Evolutionary conservation across 495 filamentous ascomycete genomes (phyloP), one percentile per base, ranked within the genome.

Genomic region (Mytilinidion resinicola): DNA sequence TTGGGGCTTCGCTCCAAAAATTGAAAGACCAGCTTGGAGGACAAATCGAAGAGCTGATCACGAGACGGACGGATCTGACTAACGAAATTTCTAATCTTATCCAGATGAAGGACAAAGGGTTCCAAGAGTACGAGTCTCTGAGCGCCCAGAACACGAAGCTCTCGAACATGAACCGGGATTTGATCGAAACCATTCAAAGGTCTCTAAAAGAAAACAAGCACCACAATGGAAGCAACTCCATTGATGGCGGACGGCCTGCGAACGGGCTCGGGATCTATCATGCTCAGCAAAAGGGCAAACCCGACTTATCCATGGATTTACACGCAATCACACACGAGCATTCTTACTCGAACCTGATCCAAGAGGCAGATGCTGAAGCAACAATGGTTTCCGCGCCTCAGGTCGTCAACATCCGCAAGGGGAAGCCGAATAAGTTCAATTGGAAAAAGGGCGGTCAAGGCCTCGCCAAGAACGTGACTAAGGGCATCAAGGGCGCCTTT

Each of bases 391-490:
- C 84, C 43, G 87, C 90, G 12, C 90, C 93, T 21, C 92, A 95
- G 53, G 85, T 96, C 20, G 85, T 95, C 60, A 93, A 90, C 67
- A 91, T 96, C 64, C 84, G 89, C 55, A 96, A 95, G 76, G 88
- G 86, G 50, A 88, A 95, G 69, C 83, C 85, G 34, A 95, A 90
- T 75, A 96, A 95, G 69, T 96, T 96, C 75, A 95, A 93, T 73
- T 97, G 93, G 92, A 96, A 96, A 80, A 96, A 95, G 71, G 91
- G 90, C 30, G 88, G 89, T 21, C 90, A 95, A 71, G 87, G 86
- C 41, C 85, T 97, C 53, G 90, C 91, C 37, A 96, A 96, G 74
- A 91, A 91, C 61, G 89, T 96, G 51, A 84, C 86, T 42, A 97
- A 97, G 74, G 90, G 91, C 39, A 82, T 96, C 65, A 95, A 95